A percentile compares a stretch with the other conserved stretches of the same genome.
Evolutionary conservation across 306 rosid genomes (phyloP).

Genomic region (Canavalia gladiata): DNA sequence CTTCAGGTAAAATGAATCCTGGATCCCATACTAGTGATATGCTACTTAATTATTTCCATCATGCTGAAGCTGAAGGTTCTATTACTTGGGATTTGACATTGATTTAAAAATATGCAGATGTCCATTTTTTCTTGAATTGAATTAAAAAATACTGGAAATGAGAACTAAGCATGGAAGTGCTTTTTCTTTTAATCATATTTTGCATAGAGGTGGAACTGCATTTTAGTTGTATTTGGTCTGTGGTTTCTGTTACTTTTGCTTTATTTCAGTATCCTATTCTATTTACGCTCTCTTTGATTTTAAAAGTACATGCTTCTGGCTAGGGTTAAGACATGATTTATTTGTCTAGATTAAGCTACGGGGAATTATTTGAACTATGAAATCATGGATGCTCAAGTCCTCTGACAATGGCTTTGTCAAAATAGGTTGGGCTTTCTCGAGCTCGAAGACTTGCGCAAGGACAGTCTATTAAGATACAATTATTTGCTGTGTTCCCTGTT

Average conservation of each 20-base stretch:
- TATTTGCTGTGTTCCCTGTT: conserved; percentile 84
- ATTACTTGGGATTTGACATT: conserved; percentile 33
- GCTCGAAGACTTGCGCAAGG: conserved; percentile 99
- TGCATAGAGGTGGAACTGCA: conserved; percentile 33
- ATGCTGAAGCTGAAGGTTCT: conserved; percentile 24
- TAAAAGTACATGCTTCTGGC: conserved; percentile 35
- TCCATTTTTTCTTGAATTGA: not conserved
- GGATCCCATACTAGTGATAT: conserved; percentile 3
- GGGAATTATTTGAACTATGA: conserved; percentile 40
- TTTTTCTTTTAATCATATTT: conserved; percentile 2
- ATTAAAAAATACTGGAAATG: not conserved
- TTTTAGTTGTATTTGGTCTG: conserved; percentile 26
- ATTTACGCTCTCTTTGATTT: conserved; percentile 30
- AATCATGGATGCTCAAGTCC: conserved; percentile 36
- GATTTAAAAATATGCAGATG: conserved; percentile 27
- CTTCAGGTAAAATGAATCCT: conserved; percentile 75
- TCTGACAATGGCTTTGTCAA: conserved; percentile 38
- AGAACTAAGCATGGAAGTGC: conserved; percentile 11
- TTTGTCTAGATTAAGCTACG: conserved; percentile 33
- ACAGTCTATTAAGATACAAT: conserved; percentile 82
- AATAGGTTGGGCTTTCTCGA: conserved; percentile 97
- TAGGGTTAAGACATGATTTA: conserved; percentile 10
- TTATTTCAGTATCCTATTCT: conserved; percentile 10
- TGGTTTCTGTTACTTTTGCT: conserved; percentile 16
- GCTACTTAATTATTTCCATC: conserved; percentile 16